phyloP scores from a whole-genome alignment of 2,329 filamentous ascomycete genomes.

The Aspergillus sp. region DNA sequence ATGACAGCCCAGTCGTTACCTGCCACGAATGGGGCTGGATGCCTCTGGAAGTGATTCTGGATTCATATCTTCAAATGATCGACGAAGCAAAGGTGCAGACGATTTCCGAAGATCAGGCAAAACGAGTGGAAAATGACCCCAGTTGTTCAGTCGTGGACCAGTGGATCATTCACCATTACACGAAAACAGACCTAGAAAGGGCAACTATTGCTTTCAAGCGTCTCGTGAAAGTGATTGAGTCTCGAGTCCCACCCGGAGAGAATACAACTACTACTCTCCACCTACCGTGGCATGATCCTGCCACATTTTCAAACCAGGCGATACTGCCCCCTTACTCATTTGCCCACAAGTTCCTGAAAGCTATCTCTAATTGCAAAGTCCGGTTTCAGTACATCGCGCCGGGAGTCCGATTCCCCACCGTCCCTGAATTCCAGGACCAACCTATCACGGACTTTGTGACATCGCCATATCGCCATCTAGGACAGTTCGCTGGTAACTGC shows the following conservation, averaged over 20 bases:
- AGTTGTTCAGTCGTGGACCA: conserved; percentile 1
- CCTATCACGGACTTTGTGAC: conserved; percentile 9
- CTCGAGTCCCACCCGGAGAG: not conserved
- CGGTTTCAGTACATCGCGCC: conserved; percentile 18
- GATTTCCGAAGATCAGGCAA: conserved; percentile 3
- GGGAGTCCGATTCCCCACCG: conserved; percentile 12
- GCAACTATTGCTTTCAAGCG: conserved; percentile 6
- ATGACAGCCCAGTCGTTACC: conserved; percentile 4
- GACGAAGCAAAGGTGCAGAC: conserved; percentile 11
- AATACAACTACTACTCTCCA: not conserved
- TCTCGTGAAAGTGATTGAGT: conserved; percentile 6
- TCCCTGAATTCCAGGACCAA: conserved; percentile 9
- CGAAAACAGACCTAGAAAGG: conserved; percentile 4
- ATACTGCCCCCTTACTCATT: conserved; percentile 4
- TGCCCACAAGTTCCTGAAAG: conserved; percentile 1
- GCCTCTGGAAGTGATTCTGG: conserved; percentile 13
- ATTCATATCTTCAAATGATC: conserved; percentile 10
- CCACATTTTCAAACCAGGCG: not conserved
- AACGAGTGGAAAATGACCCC: conserved; percentile 3
- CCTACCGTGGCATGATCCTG: conserved; percentile 9
- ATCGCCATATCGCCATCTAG: conserved; percentile 2
- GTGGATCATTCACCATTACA: conserved; percentile 9
- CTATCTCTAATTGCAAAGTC: conserved; percentile 3
- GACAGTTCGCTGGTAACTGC: conserved; percentile 6
- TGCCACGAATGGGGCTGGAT: conserved; percentile 11